Conservation (phyloP, 371 early-diverging fungal genomes). For the Catenaria anguillulae region DNA sequence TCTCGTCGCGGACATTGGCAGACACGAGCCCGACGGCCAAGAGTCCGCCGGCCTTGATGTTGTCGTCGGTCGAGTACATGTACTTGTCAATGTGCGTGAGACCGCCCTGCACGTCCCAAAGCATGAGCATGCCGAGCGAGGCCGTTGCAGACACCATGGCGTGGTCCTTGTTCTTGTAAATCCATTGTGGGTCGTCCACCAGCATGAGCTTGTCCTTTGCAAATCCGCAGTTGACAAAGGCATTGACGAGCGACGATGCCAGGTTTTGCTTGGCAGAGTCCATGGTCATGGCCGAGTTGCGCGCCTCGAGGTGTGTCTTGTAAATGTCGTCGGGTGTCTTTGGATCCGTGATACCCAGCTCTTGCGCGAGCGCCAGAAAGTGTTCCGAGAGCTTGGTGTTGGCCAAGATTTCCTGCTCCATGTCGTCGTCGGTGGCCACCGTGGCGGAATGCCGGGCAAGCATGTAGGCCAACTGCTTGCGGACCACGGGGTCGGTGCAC, state of each 20-base stretch:
- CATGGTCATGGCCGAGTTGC: conserved; percentile 40
- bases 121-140: conserved; percentile 73
- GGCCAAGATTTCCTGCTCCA: conserved; percentile 62
- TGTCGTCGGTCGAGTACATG: conserved; percentile 68
- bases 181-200: conserved; percentile 71
- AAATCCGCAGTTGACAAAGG: conserved; percentile 94
- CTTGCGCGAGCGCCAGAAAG: conserved; percentile 74
- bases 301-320: conserved; percentile 86
- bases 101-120: conserved; percentile 90
- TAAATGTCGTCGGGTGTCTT: conserved; percentile 95
- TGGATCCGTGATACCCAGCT: conserved; percentile 86
- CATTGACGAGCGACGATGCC: conserved; percentile 93
- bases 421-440: conserved; percentile 64
- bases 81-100: conserved; percentile 85
- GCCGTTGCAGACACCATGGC: conserved; percentile 92
- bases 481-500: conserved; percentile 60
- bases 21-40: conserved; percentile 86
- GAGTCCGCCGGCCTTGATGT: conserved; percentile 91
- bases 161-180: conserved; percentile 92
- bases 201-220: conserved; percentile 83
- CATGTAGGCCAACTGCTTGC: conserved; percentile 90
- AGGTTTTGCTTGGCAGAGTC: conserved; percentile 91
- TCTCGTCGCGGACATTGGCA: conserved; percentile 73
- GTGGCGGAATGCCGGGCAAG: conserved; percentile 78
- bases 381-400: conserved; percentile 71